These are phyloP conservation scores for Cenchrus purpureus DNA, from an alignment of 176 grass and related monocot species.

Conservation along the genomic window DNA sequence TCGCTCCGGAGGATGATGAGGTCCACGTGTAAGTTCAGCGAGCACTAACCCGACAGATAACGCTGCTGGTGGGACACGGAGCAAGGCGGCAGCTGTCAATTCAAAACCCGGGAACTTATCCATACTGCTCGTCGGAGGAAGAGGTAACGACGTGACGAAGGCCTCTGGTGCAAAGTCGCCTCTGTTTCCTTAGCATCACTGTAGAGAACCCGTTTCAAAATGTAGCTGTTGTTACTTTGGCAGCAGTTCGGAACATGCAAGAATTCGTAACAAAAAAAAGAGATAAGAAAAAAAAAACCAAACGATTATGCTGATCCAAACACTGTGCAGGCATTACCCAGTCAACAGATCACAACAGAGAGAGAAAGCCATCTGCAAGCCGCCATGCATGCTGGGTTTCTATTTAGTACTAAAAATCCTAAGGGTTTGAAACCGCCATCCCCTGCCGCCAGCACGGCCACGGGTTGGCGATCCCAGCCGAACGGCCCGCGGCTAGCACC, in stretches of 20 bases:
- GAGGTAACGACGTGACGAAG: neutral
- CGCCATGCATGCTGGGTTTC: too few relatives aligned
- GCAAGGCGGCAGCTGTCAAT: neutral
- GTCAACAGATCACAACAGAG: neutral
- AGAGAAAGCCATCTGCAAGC: neutral
- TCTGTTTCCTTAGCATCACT: neutral
- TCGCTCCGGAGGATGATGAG: neutral
- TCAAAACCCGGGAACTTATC: neutral
- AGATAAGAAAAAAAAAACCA: neutral
- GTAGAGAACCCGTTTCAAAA: neutral
- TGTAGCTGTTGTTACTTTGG: too few relatives aligned
- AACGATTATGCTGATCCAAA: neutral
- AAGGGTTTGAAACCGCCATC: neutral
- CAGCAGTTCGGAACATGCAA: neutral
- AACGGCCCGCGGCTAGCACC: constrained; percentile 10
- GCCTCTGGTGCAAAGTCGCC: neutral
- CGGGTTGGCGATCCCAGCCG: neutral
- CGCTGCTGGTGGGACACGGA: neutral
- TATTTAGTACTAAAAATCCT: neutral
- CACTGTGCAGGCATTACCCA: neutral
- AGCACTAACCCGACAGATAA: neutral
- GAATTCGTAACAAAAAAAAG: neutral
- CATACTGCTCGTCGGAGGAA: neutral
- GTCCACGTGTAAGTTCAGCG: neutral
- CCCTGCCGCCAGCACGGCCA: neutral